These are phyloP conservation scores for Flaveria ramosissima DNA, from an alignment of 129 eudicot genomes.

Conservation along the genomic window DNA sequence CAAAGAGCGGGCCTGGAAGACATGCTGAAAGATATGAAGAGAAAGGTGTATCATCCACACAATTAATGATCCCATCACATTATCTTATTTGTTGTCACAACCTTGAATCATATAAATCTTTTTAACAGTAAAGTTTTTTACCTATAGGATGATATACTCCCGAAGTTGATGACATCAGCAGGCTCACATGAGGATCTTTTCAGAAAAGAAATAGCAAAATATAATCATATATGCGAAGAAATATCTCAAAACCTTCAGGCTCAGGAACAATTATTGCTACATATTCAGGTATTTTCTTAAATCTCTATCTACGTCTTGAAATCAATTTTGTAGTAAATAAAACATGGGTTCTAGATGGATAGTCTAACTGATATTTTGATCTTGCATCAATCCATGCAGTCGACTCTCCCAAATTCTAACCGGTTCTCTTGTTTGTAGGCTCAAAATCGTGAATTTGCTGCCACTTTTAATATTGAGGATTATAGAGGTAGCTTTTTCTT, in stretches of 20 bases:
- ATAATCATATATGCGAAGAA: conserved; percentile 80
- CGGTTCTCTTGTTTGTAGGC: conserved; percentile 54
- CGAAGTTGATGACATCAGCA: conserved; percentile 89
- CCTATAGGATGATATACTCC: conserved; percentile 85
- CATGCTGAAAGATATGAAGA: conserved; percentile 97
- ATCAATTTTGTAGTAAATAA: background rate
- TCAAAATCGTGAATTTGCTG: conserved; percentile 75
- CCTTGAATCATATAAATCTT: background rate
- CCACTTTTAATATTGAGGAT: conserved; percentile 83
- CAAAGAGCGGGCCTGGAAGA: conserved; percentile 98
- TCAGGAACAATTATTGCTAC: conserved; percentile 76
- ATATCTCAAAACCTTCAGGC: conserved; percentile 79
- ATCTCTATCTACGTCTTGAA: background rate
- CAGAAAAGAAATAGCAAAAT: conserved; percentile 87
- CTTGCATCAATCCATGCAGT: background rate
- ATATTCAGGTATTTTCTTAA: conserved; percentile 63
- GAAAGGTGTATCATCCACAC: conserved; percentile 59
- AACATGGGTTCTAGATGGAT: background rate
- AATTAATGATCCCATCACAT: background rate
- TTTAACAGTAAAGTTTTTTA: background rate
- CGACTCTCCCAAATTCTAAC: background rate
- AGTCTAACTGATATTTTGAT: background rate
- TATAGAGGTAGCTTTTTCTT: conserved; percentile 59
- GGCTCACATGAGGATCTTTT: conserved; percentile 96
- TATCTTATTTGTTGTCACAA: conserved; percentile 2